Percentiles rank a stretch among this genome's conserved stretches.
phyloP scores from a whole-genome alignment of 495 filamentous ascomycete genomes.

The Mycothermus thermophilus region DNA sequence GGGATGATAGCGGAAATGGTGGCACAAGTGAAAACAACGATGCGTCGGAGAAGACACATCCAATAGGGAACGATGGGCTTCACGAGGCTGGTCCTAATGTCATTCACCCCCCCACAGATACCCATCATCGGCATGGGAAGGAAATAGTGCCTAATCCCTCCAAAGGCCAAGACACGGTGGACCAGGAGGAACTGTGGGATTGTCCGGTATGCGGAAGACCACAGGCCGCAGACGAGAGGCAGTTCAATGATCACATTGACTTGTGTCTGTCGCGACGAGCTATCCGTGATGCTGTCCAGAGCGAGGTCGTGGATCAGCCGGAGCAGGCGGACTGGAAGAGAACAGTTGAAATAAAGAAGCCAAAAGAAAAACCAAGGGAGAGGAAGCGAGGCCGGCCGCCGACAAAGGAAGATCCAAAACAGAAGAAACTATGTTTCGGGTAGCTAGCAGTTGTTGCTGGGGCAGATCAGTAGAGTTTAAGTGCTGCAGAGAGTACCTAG shows the following conservation, averaged over 20 bases:
- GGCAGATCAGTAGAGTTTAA: not conserved
- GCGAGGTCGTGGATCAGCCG: slow-evolving; percentile 17
- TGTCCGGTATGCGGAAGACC: slow-evolving; percentile 75
- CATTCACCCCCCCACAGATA: not conserved
- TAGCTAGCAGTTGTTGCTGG: slow-evolving; percentile 4
- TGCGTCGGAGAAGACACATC: too few relatives aligned
- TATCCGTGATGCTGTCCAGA: slow-evolving; percentile 67
- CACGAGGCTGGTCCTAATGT: not conserved
- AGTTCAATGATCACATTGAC: slow-evolving; percentile 91
- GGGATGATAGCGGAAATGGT: slow-evolving; percentile 1
- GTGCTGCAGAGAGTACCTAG: too few relatives aligned
- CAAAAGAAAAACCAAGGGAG: slow-evolving; percentile 22
- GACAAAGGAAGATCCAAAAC: slow-evolving; percentile 23
- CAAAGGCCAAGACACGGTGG: slow-evolving; percentile 10
- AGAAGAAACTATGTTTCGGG: slow-evolving; percentile 34
- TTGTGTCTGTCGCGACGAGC: slow-evolving; percentile 75
- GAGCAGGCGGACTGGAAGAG: too few relatives aligned
- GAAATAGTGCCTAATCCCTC: slow-evolving; percentile 37
- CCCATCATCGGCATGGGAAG: slow-evolving; percentile 32
- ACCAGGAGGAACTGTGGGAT: slow-evolving; percentile 48
- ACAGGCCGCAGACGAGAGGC: slow-evolving; percentile 57
- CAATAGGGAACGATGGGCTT: not conserved
- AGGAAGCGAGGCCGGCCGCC: slow-evolving; percentile 21
- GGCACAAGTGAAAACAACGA: too few relatives aligned
- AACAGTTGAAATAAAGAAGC: slow-evolving; percentile 21